phyloP scores from a whole-genome alignment of 225 moss, liverwort and hornwort species.

The Physcomitrium patens region DNA sequence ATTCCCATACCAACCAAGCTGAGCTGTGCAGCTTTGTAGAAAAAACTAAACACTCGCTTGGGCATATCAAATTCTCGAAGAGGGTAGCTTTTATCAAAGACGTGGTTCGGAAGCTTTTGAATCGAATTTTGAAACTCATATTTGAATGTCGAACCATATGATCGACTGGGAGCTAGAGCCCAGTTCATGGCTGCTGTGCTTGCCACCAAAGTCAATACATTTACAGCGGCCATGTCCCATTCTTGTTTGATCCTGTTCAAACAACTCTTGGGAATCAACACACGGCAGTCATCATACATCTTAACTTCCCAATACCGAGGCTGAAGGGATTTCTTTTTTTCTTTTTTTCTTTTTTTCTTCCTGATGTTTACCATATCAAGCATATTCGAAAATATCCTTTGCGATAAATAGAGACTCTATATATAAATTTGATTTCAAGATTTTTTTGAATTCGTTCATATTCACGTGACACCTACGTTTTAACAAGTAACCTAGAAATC shows the following conservation, averaged over 20 bases:
- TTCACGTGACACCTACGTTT: no score
- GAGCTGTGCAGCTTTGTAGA: constrained; percentile 75
- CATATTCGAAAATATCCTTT: no score
- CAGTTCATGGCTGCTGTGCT: constrained; percentile 72
- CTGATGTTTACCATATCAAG: no score
- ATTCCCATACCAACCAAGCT: constrained; percentile 59
- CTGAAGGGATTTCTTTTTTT: no score
- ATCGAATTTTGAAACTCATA: constrained; percentile 79
- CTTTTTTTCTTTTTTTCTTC: no score
- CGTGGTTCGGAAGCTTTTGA: constrained; percentile 83
- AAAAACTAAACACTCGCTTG: constrained; percentile 68
- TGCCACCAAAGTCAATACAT: constrained; percentile 72
- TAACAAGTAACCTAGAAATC: no score
- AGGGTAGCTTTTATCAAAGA: constrained; percentile 80
- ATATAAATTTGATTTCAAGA: neutral
- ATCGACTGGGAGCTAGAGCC: constrained; percentile 77
- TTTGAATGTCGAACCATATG: constrained; percentile 79
- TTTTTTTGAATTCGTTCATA: neutral
- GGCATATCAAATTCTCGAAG: constrained; percentile 67
- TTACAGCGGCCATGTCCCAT: constrained; percentile 76
- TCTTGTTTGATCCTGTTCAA: constrained; percentile 76
- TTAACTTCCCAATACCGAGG: neutral
- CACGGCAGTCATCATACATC: neutral
- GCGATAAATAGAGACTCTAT: neutral
- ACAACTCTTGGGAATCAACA: neutral